These are phyloP conservation scores for Asterionellopsis glacialis DNA, from an alignment of 108 stramenopile species.

Conservation along the genomic window DNA sequence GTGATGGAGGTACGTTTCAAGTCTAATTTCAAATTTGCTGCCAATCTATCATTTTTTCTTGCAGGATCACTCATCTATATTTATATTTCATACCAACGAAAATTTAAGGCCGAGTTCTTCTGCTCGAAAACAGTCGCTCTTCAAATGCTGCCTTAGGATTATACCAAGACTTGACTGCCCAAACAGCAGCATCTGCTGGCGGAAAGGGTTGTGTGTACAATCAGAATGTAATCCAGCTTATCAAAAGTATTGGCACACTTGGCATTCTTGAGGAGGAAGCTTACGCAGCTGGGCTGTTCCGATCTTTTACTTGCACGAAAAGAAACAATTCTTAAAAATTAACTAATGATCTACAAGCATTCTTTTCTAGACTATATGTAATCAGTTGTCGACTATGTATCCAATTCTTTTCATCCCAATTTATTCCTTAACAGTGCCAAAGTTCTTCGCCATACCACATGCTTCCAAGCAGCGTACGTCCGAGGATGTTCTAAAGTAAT, in stretches of 20 bases:
- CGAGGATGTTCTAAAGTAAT: conserved; percentile 72
- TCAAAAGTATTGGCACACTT: conserved; percentile 36
- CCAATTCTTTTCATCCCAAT: too few relatives aligned
- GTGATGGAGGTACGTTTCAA: conserved; percentile 21
- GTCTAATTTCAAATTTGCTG: too few relatives aligned
- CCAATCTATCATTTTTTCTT: too few relatives aligned
- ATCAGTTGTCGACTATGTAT: too few relatives aligned
- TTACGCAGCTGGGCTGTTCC: conserved; percentile 74
- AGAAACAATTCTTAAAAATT: too few relatives aligned
- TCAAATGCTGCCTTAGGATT: conserved; percentile 58
- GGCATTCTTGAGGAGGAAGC: conserved; percentile 34
- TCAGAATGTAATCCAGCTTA: conserved; percentile 71
- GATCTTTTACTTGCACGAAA: conserved; percentile 53
- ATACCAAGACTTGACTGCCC: conserved; percentile 81
- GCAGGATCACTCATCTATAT: too few relatives aligned
- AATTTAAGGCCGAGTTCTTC: conserved; percentile 29
- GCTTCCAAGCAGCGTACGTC: conserved; percentile 74
- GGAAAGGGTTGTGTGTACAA: conserved; percentile 89
- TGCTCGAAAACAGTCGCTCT: conserved; percentile 80
- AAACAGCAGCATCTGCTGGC: conserved; percentile 59
- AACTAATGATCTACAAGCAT: too few relatives aligned
- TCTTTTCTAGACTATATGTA: too few relatives aligned
- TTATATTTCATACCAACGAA: too few relatives aligned
- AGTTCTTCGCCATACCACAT: conserved; percentile 80
- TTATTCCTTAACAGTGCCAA: too few relatives aligned